Base-by-base conservation (phyloP, 106 monocot genomes). In the Chionographis japonica region DNA sequence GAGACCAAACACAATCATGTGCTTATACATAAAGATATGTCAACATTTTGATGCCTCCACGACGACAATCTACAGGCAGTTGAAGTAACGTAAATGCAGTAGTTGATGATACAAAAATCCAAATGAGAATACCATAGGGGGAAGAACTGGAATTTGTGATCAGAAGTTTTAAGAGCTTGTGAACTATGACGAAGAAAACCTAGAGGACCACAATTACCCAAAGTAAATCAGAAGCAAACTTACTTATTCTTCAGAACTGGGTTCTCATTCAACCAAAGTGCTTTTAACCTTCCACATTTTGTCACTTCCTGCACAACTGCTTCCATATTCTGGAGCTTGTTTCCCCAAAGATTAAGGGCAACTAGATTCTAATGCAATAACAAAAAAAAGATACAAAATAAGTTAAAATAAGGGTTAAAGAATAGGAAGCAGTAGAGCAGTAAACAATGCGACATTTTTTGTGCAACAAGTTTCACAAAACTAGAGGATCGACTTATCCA, bases 291-390 rank as follows among this genome's bases (percentile, higher is more conserved):
- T 80, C 63, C 79, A 71, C 84, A 92, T 79, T 92, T 87, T 6
- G 69, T 68, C 36, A 98, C 40, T 81, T 92, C 89, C 37, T 81
- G 56, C 46, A 87, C 58, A 46, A 90, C 63, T 61, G 54, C 68
- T 55, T 89, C 87, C 64, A 63, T 72, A 77, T 85, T 83, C 66
- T 74, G 74, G 58, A 98, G 89, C 80, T 74, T 87, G 79, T 98
- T 98, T 73, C 92, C 97, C 97, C 97, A 98, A 2, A 98, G 73
- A 71, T 98, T 98, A 69, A 98, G 85, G 9, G 89, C 92, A 70
- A 87, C 74, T 37, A 98, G 77, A 64, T 98, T 98, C 97, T 92
- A 64, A 52, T 72, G 16, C 57, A 75, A 63, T 27, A 9, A 73
- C 50, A 49, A 65, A 56, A 50, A 66, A 51, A 12, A 41, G 61